Conservation (phyloP, 2,329 filamentous ascomycete genomes). For the Thelonectria blattea region DNA sequence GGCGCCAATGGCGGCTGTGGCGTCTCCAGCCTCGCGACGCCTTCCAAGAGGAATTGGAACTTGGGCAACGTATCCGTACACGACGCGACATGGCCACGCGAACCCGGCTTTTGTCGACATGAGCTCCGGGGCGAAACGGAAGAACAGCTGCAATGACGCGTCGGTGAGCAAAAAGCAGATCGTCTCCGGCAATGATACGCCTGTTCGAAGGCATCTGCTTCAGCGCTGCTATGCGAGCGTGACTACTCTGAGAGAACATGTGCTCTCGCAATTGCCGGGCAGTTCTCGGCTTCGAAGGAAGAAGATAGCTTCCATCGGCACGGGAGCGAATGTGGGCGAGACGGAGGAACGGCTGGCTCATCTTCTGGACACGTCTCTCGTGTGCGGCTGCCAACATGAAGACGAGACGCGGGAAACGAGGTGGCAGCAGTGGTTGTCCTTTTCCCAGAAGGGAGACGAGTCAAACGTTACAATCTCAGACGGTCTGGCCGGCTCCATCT, state of each 20-base stretch:
- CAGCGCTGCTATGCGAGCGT: conserved; percentile 71
- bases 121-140: conserved; percentile 39
- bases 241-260: conserved; percentile 71
- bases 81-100: conserved; percentile 23
- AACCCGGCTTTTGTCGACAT: conserved; percentile 27
- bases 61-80: neutral
- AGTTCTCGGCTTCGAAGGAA: conserved; percentile 67
- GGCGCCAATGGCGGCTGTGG: conserved; percentile 12
- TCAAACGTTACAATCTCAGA: conserved; percentile 60
- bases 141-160: conserved; percentile 33
- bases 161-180: conserved; percentile 25
- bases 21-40: neutral
- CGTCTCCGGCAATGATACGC: conserved; percentile 21
- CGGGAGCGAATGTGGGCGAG: conserved; percentile 34
- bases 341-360: conserved; percentile 54
- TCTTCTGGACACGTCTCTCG: conserved; percentile 72
- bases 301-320: conserved; percentile 58
- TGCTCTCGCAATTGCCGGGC: conserved; percentile 69
- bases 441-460: conserved; percentile 68
- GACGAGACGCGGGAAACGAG: conserved; percentile 46
- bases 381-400: conserved; percentile 57
- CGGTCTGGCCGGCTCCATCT: conserved; percentile 50
- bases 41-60: neutral
- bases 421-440: conserved; percentile 62
- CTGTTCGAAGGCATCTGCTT: conserved; percentile 66